These are phyloP conservation scores for Gryganskiella cystojenkinii DNA, from an alignment of 192 early-diverging fungal genomes.

Conservation along the genomic window DNA sequence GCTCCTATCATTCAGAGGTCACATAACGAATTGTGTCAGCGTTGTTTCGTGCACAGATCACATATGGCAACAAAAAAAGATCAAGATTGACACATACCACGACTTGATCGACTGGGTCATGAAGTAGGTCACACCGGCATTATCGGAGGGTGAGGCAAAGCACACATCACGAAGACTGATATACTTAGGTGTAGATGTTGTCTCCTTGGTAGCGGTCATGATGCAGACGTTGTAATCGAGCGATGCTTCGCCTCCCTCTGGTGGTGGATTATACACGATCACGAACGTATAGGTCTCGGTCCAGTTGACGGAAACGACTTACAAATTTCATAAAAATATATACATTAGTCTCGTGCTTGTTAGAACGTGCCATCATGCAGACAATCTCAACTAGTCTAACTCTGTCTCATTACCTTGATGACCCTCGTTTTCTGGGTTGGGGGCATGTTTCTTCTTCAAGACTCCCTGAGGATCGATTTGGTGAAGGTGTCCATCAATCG, in stretches of 20 bases:
- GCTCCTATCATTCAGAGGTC: constrained; percentile 38
- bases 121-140: constrained; percentile 61
- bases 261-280: constrained; percentile 67
- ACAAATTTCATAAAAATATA: not conserved
- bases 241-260: constrained; percentile 30
- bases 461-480: constrained; percentile 74
- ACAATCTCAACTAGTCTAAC: not conserved
- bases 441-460: constrained; percentile 55
- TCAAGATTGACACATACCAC: constrained; percentile 55
- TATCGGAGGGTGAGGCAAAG: constrained; percentile 60
- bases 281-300: constrained; percentile 77
- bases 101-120: constrained; percentile 67
- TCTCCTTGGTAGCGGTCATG: constrained; percentile 57
- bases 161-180: constrained; percentile 65
- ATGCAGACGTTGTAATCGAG: constrained; percentile 63
- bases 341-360: not conserved
- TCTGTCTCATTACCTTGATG: constrained; percentile 13
- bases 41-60: not conserved
- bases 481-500: constrained; percentile 62
- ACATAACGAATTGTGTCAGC: not conserved
- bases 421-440: constrained; percentile 16
- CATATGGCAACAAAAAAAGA: not conserved
- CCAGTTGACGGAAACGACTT: constrained; percentile 81
- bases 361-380: too few relatives aligned
- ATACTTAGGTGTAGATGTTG: constrained; percentile 59